Percentiles rank a stretch among this genome's conserved stretches.
phyloP scores from a whole-genome alignment of 2,329 filamentous ascomycete species.

The Cercospora zeina region DNA sequence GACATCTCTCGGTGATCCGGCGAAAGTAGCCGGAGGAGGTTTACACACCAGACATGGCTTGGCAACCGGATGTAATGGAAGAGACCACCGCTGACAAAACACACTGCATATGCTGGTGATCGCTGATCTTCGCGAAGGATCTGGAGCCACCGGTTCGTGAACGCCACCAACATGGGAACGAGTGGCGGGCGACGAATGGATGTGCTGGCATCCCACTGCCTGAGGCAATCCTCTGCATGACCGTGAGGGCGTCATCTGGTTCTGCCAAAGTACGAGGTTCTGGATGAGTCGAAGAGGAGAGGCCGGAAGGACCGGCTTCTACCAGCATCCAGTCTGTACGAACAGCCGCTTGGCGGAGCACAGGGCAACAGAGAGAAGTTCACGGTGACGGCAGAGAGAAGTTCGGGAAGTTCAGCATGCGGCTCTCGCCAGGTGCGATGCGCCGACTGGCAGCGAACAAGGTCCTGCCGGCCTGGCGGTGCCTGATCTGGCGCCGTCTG shows the following conservation, averaged over 20 bases:
- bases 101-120: neutral
- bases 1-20: neutral
- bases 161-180: neutral
- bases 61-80: neutral
- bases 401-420: no score
- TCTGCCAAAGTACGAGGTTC: no score
- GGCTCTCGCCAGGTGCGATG: neutral
- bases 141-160: neutral
- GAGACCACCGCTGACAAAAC: neutral
- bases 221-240: neutral
- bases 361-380: no score
- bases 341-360: no score
- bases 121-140: neutral
- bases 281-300: no score
- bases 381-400: no score
- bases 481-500: conserved; percentile 4
- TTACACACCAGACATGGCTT: neutral
- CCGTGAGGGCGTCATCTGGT: no score
- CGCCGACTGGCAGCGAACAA: neutral
- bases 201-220: neutral
- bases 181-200: neutral
- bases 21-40: neutral
- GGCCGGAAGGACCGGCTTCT: no score
- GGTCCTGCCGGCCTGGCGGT: neutral
- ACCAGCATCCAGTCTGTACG: no score